Evolutionary conservation across 116 monocot species (phyloP), one percentile per base, ranked within the genome.

Genomic region (Dioscorea cayenensis): DNA sequence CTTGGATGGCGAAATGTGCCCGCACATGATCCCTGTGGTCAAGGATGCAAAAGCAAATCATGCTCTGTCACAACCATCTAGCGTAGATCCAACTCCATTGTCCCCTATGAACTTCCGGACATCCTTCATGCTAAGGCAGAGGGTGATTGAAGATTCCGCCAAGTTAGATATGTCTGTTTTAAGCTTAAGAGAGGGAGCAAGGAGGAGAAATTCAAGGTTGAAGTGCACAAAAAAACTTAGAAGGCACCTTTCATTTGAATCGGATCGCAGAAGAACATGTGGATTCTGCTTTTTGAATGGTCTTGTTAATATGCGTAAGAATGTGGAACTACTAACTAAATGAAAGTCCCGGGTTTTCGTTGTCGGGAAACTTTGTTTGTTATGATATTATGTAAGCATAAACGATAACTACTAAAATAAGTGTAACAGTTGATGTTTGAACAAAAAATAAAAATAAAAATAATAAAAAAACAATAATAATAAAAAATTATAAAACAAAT

Each of bases 11-110:
- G 72, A 7, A 65, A 48, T 22, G 88, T 92, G 13, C 86, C 92
- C 32, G 67, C 73, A 3, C 84, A 92, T 71, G 96, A 97, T n/a
- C 71, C 92, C 96, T n/a, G 84, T 84, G 37, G 84, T 97, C 60
- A 64, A 86, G 72, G 96, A 90, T 69, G 96, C 96, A n/a, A n/a
- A n/a, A 63, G 96, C 92, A 49, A 43, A 81, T 29, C 90, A 92
- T 77, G 96, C n/a, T n/a, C 96, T 79, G 84, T 97, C 49, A 76
- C 85, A 77, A 76, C 79, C 65, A 97, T 97, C 66, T 88, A 92
- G 65, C 72, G 83, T 63, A 80, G 83, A 59, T 97, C 90, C 48
- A 97, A 92, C 75, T 90, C 86, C 7, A 67, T 97, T n/a, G 51
- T 64, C 58, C 77, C 88, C 7, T 97, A 92, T 80, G 96, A 90